phyloP scores from a whole-genome alignment of 2,329 filamentous ascomycete genomes.

The Coniella vitis region DNA sequence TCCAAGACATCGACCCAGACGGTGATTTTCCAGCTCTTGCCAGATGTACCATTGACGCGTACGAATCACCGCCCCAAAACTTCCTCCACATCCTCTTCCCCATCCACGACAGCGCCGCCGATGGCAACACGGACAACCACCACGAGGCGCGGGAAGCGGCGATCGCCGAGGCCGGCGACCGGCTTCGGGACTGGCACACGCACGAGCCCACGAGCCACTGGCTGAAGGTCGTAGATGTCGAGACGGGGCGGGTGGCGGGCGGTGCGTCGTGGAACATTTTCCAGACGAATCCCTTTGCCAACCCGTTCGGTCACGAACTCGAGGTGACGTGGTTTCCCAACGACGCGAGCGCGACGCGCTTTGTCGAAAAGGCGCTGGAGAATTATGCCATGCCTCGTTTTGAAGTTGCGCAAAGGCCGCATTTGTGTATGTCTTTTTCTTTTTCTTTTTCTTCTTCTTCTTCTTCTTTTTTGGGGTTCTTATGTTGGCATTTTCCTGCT shows the following conservation, averaged over 20 bases:
- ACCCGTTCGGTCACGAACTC: neutral
- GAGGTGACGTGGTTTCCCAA: slow-evolving; percentile 28
- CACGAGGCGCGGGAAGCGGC: neutral
- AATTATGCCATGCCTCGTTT: slow-evolving; percentile 1
- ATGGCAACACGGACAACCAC: slow-evolving; percentile 17
- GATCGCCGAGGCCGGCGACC: slow-evolving; percentile 18
- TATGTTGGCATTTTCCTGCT: too few species aligned
- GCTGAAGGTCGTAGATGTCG: slow-evolving; percentile 25
- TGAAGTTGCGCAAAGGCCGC: slow-evolving; percentile 1
- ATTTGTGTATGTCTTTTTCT: neutral
- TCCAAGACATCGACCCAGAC: too few species aligned
- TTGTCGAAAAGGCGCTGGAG: slow-evolving; percentile 18
- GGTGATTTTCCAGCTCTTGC: slow-evolving; percentile 8
- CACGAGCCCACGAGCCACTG: slow-evolving; percentile 24
- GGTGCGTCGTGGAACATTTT: slow-evolving; percentile 25
- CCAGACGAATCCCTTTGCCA: slow-evolving; percentile 23
- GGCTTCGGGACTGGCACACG: slow-evolving; percentile 21
- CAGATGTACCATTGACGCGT: slow-evolving; percentile 21
- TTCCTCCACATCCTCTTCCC: slow-evolving; percentile 24
- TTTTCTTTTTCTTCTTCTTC: too few species aligned
- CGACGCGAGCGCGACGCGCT: slow-evolving; percentile 18
- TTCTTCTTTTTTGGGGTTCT: neutral
- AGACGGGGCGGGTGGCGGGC: slow-evolving; percentile 23
- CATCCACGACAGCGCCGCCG: slow-evolving; percentile 17
- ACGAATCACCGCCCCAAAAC: slow-evolving; percentile 22